A percentile compares a stretch with the other conserved stretches of the same genome.
Conservation (phyloP, 2,329 filamentous ascomycete species). For the Gyromitra esculenta region DNA sequence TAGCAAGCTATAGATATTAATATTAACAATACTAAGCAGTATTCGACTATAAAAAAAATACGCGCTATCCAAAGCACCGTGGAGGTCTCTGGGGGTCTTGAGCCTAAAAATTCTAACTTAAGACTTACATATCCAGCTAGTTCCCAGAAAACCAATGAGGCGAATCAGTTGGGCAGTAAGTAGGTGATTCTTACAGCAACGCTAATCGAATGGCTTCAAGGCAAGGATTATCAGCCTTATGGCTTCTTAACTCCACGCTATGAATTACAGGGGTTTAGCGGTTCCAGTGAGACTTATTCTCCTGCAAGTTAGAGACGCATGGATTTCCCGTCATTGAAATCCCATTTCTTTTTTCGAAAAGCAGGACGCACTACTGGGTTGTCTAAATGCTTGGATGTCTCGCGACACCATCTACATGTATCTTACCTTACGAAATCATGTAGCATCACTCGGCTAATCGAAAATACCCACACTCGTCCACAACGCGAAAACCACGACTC, state of each 20-base stretch:
- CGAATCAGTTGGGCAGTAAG: not conserved
- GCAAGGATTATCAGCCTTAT: not conserved
- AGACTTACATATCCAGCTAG: not conserved
- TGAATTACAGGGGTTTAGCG: constrained; percentile 13
- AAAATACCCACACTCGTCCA: constrained; percentile 8
- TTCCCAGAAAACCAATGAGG: constrained; percentile 13
- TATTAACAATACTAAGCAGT: too few relatives aligned
- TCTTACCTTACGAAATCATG: constrained; percentile 3
- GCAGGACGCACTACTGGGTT: not conserved
- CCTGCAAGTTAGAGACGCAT: constrained; percentile 35
- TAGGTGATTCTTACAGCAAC: constrained; percentile 5
- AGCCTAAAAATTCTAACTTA: not conserved
- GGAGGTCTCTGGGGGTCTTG: not conserved
- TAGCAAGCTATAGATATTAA: too few relatives aligned
- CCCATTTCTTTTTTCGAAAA: constrained; percentile 22
- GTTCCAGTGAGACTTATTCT: constrained; percentile 14
- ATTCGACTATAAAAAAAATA: not conserved
- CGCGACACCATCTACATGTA: not conserved
- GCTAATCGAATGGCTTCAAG: constrained; percentile 12
- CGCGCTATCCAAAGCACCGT: not conserved
- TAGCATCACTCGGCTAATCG: constrained; percentile 22
- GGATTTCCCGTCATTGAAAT: not conserved
- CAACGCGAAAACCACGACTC: not conserved
- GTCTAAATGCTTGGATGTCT: not conserved
- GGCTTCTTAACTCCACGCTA: constrained; percentile 10